Base-by-base conservation (phyloP, 2,329 filamentous ascomycete genomes). In the Neoarthrinium moseri region DNA sequence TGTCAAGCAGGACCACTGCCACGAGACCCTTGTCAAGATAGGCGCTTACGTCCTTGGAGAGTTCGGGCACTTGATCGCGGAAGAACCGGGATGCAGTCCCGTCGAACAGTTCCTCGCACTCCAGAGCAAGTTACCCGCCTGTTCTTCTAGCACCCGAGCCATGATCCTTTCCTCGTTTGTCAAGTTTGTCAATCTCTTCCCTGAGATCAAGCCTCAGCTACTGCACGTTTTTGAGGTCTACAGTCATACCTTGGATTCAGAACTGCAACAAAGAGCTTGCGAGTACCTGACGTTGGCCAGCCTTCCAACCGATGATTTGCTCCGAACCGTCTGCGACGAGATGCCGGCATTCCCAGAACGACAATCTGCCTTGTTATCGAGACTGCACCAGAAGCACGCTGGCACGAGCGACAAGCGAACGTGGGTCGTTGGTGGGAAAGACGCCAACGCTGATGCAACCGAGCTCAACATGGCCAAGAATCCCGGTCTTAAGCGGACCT, bases 291-390 rank as follows among this genome's bases (percentile, higher is more conserved):
- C 87, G 1, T 75, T 99, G 51, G 90, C 91, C 15, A 91, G 81
- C 26, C 78, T 95, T 64, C 87, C 90, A 1, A 90, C 89, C 0
- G 94, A 99, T 58, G 91, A 97, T 54, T 78, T 99, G 6, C 75
- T 99, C 11, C 83, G 94, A 42, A 97, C 94, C 0, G 85, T 99
- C 5, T 96, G 91, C 65, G 94, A 99, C 57, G 94, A 99, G 66
- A 99, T 99, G 95, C 94, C 94, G 3, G 91, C 94, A 0, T 99
- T 97, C 70, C 95, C 94, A 0, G 91, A 99, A 66, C 79, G 95
- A 49, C 86, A 95, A 48, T 97, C 94, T 5, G 92, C 94, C 2
- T 74, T 99, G 22, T 75, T 99, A 10, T 96, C 92, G 30, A 81
- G 94, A 47, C 77, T 99, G 40, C 92, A 99, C 68, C 91, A 96